phyloP scores from a whole-genome alignment of 768 basidiomycete genomes.

The Exsudoporus frostii region DNA sequence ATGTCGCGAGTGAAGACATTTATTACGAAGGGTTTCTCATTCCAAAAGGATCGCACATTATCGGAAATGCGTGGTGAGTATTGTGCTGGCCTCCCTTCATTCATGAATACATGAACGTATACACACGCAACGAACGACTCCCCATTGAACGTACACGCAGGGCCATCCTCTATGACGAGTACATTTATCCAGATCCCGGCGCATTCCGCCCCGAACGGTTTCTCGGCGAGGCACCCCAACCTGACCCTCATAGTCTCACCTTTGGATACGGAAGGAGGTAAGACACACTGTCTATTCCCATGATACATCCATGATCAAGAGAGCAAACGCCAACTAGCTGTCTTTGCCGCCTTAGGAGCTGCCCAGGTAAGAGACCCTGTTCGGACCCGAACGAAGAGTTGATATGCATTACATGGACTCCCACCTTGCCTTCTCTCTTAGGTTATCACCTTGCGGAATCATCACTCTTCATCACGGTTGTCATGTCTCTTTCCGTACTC shows the following conservation, averaged over 20 bases:
- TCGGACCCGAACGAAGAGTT: background rate
- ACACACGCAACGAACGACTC: background rate
- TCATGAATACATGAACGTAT: conserved; percentile 1
- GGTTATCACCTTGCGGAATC: background rate
- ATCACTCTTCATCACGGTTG: conserved; percentile 23
- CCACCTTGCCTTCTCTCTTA: background rate
- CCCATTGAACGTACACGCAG: conserved; percentile 27
- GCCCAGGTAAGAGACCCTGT: conserved; percentile 12
- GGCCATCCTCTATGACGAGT: conserved; percentile 52
- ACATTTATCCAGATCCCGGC: conserved; percentile 33
- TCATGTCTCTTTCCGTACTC: conserved; percentile 45
- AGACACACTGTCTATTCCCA: background rate
- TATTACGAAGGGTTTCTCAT: conserved; percentile 13
- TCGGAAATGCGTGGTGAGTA: conserved; percentile 27
- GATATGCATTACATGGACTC: background rate
- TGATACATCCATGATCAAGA: too few relatives aligned
- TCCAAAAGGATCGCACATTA: conserved; percentile 23
- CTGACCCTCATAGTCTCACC: conserved; percentile 14
- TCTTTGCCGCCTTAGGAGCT: conserved; percentile 6
- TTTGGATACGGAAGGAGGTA: conserved; percentile 33
- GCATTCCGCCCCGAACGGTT: conserved; percentile 36
- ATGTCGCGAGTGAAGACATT: conserved; percentile 22
- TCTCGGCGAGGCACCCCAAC: conserved; percentile 19
- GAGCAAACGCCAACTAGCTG: background rate
- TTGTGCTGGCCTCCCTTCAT: background rate